Percentiles rank a stretch among this genome's conserved stretches.
phyloP scores from a whole-genome alignment of 148 eudicot genomes.

The Oxyria digyna region DNA sequence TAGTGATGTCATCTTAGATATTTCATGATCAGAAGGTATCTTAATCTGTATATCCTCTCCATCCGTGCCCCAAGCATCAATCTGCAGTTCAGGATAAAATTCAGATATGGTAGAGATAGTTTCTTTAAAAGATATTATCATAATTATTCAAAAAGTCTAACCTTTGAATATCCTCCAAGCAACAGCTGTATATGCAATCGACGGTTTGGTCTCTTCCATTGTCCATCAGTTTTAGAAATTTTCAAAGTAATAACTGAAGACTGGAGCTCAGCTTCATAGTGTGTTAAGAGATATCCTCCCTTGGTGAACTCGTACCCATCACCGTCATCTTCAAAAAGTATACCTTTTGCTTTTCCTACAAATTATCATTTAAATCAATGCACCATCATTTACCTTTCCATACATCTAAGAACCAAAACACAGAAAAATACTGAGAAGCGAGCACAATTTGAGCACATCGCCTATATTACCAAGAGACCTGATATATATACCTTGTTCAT shows the following conservation, averaged over 20 bases:
- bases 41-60: constrained; percentile 57
- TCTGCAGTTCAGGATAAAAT: constrained; percentile 18
- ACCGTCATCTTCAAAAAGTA: constrained; percentile 92
- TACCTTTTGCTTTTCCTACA: constrained; percentile 90
- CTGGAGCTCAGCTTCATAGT: constrained; percentile 69
- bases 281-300: constrained; percentile 68
- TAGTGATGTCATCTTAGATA: constrained; percentile 35
- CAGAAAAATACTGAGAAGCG: neutral
- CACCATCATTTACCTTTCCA: neutral
- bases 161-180: constrained; percentile 66
- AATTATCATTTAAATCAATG: constrained; percentile 3
- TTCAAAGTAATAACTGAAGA: constrained; percentile 65
- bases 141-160: constrained; percentile 15
- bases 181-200: constrained; percentile 62
- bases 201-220: constrained; percentile 76
- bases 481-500: constrained; percentile 55
- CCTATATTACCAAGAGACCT: neutral
- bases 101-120: neutral
- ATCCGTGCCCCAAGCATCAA: constrained; percentile 78
- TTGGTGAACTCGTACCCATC: constrained; percentile 83
- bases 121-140: neutral
- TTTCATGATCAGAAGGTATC: constrained; percentile 67
- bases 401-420: neutral
- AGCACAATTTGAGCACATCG: neutral
- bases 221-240: constrained; percentile 64